Conservation (phyloP, 352 stramenopile species). For the Phytophthora litchii region DNA sequence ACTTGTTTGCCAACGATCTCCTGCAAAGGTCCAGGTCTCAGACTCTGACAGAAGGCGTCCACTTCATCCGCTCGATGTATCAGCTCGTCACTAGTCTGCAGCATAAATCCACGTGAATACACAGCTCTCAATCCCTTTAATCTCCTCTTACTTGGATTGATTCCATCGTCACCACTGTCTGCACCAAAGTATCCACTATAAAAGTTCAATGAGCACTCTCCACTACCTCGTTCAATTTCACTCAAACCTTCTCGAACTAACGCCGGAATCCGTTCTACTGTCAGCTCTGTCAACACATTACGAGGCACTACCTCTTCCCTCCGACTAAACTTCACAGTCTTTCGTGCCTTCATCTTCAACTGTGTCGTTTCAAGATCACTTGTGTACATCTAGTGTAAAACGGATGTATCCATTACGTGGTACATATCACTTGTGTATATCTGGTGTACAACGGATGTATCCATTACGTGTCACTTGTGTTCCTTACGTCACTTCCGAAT, state of each 20-base stretch:
- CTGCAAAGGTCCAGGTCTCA: constrained; percentile 50
- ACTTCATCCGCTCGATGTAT: constrained; percentile 47
- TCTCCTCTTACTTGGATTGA: constrained; percentile 11
- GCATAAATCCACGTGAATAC: background rate
- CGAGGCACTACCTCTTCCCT: background rate
- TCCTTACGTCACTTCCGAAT: background rate
- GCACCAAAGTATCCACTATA: constrained; percentile 37
- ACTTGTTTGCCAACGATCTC: constrained; percentile 59
- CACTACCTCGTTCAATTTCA: constrained; percentile 5
- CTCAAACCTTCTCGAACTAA: constrained; percentile 50
- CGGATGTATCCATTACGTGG: no score
- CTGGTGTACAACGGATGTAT: background rate
- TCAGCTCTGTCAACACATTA: constrained; percentile 18
- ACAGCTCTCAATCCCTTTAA: background rate
- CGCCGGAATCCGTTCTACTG: constrained; percentile 47
- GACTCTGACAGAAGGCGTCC: constrained; percentile 45
- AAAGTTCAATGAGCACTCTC: background rate
- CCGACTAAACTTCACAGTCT: constrained; percentile 5
- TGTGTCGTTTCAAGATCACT: constrained; percentile 25
- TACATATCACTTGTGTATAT: constrained; percentile 19
- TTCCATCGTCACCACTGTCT: constrained; percentile 7
- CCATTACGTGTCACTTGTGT: background rate
- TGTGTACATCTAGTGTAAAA: constrained; percentile 11
- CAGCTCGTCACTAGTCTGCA: constrained; percentile 49
- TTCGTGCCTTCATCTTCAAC: constrained; percentile 5